These are phyloP conservation scores for Penicillium sp. DNA, from an alignment of 2,329 filamentous ascomycete genomes.

Conservation along the genomic window DNA sequence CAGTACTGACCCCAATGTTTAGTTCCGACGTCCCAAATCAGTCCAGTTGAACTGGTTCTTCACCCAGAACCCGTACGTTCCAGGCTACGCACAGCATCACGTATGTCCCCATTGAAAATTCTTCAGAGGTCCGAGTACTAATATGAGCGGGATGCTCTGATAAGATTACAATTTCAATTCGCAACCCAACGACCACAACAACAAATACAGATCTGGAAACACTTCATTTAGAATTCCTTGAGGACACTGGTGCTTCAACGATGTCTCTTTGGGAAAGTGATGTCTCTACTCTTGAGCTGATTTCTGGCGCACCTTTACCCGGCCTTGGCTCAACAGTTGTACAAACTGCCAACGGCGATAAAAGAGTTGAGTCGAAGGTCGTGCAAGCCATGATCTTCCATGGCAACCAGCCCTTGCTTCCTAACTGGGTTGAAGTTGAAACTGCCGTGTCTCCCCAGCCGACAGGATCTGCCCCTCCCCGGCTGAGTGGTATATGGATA, in stretches of 20 bases:
- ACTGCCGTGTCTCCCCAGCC: slow-evolving; percentile 48
- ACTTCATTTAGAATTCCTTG: neutral
- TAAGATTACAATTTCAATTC: neutral
- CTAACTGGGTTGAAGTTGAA: neutral
- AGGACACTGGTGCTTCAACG: neutral
- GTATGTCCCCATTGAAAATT: no score
- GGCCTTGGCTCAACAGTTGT: neutral
- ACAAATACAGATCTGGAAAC: neutral
- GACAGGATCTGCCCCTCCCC: neutral
- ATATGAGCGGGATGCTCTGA: no score
- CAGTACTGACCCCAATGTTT: no score
- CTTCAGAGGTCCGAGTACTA: no score
- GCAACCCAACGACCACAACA: neutral
- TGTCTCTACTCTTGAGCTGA: neutral
- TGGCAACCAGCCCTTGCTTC: neutral
- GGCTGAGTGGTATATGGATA: no score
- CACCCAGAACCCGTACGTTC: no score
- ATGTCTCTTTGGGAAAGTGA: neutral
- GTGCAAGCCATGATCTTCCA: neutral
- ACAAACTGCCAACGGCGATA: neutral
- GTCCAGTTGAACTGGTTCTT: no score
- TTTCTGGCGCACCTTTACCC: neutral
- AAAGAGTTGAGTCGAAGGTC: neutral
- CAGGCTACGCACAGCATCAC: no score
- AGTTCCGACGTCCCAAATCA: no score